Percentiles rank a stretch among this genome's conserved stretches.
Evolutionary conservation across 2,329 filamentous ascomycete species (phyloP).

Genomic region (Talaromyces atroroseus): DNA sequence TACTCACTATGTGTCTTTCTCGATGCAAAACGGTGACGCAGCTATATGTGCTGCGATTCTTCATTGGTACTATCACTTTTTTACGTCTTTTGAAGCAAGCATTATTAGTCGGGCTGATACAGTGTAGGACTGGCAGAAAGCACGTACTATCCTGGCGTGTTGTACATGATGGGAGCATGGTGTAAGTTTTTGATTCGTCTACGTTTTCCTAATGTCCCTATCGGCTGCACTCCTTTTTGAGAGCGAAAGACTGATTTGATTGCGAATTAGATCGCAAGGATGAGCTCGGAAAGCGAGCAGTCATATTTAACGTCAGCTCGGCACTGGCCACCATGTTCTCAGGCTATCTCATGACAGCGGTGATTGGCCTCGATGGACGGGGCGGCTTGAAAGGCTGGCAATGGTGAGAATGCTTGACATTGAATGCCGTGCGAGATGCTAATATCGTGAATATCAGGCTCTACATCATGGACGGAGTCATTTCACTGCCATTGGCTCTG

Average conservation of each 20-base stretch:
- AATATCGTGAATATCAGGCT: no score
- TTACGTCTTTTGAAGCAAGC: background rate
- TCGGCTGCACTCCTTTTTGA: no score
- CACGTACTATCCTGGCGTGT: slow-evolving; percentile 48
- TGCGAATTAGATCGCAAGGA: slow-evolving; percentile 44
- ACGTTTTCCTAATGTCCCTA: no score
- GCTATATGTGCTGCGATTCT: slow-evolving; percentile 44
- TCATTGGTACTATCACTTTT: slow-evolving; percentile 31
- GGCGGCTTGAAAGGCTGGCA: slow-evolving; percentile 51
- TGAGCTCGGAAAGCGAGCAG: slow-evolving; percentile 49
- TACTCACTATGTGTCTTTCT: background rate
- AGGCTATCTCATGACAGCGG: slow-evolving; percentile 53
- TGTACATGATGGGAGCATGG: slow-evolving; percentile 49
- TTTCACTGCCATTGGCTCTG: slow-evolving; percentile 49
- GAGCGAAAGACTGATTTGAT: no score
- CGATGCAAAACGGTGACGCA: no score
- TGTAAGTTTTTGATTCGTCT: no score
- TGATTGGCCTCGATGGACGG: slow-evolving; percentile 43
- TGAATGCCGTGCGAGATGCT: background rate
- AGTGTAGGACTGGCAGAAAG: slow-evolving; percentile 22
- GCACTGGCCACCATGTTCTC: slow-evolving; percentile 41
- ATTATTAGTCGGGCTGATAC: no score
- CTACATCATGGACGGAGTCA: slow-evolving; percentile 51
- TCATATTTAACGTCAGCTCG: slow-evolving; percentile 48
- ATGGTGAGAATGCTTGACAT: slow-evolving; percentile 26